A percentile compares a stretch with the other conserved stretches of the same genome.
Evolutionary conservation across 2,329 filamentous ascomycete species (phyloP).

Genomic region (Stagonosporopsis vannaccii): DNA sequence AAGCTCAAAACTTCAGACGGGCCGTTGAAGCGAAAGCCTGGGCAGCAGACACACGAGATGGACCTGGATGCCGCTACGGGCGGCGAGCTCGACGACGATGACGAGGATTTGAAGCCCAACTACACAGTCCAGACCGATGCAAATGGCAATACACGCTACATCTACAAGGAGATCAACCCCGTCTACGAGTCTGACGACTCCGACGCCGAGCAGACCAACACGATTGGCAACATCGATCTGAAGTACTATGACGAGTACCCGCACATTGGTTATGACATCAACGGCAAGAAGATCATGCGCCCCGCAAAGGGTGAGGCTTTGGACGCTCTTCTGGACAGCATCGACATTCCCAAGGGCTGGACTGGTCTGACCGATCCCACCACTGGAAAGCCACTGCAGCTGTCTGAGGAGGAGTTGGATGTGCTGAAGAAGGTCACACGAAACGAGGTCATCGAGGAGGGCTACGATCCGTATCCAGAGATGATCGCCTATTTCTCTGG

Average conservation of each 20-base stretch:
- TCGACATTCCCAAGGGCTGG: constrained; percentile 96
- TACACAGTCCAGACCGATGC: constrained; percentile 77
- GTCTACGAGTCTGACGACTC: constrained; percentile 96
- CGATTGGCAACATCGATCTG: constrained; percentile 92
- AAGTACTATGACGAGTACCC: constrained; percentile 98
- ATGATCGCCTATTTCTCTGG: constrained; percentile 94
- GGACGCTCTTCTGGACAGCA: constrained; percentile 92
- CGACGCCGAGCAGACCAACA: constrained; percentile 82
- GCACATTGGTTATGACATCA: constrained; percentile 98
- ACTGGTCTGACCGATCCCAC: constrained; percentile 93
- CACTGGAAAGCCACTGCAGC: constrained; percentile 89
- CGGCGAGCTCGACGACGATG: constrained; percentile 35
- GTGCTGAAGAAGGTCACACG: constrained; percentile 86
- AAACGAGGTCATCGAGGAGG: constrained; percentile 85
- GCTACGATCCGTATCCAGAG: constrained; percentile 91
- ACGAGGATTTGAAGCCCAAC: constrained; percentile 54
- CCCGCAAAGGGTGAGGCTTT: constrained; percentile 92
- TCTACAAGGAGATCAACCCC: constrained; percentile 93
- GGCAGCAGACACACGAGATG: constrained; percentile 26
- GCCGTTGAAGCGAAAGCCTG: constrained; percentile 25
- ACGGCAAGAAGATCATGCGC: constrained; percentile 96
- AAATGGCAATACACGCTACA: constrained; percentile 87
- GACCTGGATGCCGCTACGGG: constrained; percentile 28
- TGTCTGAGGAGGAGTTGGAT: constrained; percentile 87
- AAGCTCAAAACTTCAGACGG: constrained; percentile 49